A percentile compares a stretch with the other conserved stretches of the same genome.
Conservation (phyloP, 129 eudicot species). For the Artemisia argyi region DNA sequence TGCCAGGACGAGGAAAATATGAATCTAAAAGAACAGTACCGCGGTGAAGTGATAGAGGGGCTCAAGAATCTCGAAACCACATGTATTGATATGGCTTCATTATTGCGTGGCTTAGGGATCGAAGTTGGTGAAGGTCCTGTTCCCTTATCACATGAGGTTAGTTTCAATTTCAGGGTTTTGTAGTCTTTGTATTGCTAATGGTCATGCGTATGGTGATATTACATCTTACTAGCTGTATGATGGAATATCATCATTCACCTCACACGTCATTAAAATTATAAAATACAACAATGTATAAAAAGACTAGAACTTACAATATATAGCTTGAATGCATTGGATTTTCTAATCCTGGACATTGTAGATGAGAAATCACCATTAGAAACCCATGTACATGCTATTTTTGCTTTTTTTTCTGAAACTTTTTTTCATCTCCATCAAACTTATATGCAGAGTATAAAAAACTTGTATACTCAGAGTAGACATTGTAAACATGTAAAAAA, state of each 20-base stretch:
- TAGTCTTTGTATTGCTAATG: not conserved
- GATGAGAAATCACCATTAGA: too few relatives aligned
- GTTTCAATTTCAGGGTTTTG: conserved; percentile 19
- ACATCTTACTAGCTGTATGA: not conserved
- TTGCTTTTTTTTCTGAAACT: too few relatives aligned
- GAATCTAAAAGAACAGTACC: conserved; percentile 80
- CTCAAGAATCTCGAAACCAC: conserved; percentile 53
- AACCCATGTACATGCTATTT: too few relatives aligned
- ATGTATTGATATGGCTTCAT: conserved; percentile 72
- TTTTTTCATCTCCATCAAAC: too few relatives aligned
- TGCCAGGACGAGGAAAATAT: conserved; percentile 71
- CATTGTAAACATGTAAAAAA: too few relatives aligned
- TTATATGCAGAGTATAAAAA: too few relatives aligned
- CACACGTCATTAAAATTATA: not conserved
- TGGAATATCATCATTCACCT: not conserved
- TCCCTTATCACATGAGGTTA: conserved; percentile 59
- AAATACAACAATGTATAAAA: not conserved
- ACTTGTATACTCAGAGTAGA: too few relatives aligned
- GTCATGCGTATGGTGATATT: not conserved
- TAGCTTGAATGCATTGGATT: not conserved
- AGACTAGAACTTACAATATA: not conserved
- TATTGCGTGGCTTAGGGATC: conserved; percentile 73
- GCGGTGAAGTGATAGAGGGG: conserved; percentile 52
- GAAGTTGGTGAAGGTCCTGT: conserved; percentile 42
- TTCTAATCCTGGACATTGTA: too few relatives aligned